Evolutionary conservation across 129 eudicot genomes (phyloP), one percentile per base, ranked within the genome.

Genomic region (Mikania micrantha): DNA sequence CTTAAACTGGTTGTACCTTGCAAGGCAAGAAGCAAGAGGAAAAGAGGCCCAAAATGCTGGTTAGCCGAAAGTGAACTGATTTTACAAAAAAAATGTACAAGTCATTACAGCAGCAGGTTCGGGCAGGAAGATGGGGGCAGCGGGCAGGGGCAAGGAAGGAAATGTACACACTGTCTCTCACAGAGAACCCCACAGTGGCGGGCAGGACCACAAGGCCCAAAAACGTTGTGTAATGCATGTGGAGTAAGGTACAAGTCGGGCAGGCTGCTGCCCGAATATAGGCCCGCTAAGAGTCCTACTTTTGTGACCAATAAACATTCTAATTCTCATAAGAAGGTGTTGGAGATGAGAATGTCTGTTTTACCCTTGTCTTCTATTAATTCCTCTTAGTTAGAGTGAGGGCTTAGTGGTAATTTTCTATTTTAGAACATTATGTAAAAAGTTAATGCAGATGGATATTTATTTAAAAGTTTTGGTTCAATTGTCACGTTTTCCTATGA

Each of bases 161-260:
- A 74, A 64, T 81, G 90, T 22, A 81, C 63, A 58, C 95, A 84
- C 73, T 84, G 95, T 50, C 57, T 80, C 32, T 74, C 83, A 42
- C 80, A 82, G 19, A 82, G 38, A 72, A 87, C 90, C 8, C 90
- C 90, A 35, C 87, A 81, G 38, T 82, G 88, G 88, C 67, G 95
- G 64, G 81, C 77, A 39, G 90, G 85, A 48, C 84, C 90, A 47
- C 66, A 11, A 45, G 95, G 87, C 5, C 90, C 88, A 31, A 87
- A 81, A 40, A 87, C 95, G 54, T 64, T 87, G 64, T 87, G 95
- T 56, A 87, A 87, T 77, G 95, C 95, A 47, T 87, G 90, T 74
- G 95, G 95, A 35, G 90, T 87, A 69, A 84, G 95, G 71, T 84
- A 84, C 74, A 84, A 84, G 74, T 81, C 87, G 61, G 90, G 90